Conservation (phyloP, 495 filamentous ascomycete species). For the Podospora anserina region DNA sequence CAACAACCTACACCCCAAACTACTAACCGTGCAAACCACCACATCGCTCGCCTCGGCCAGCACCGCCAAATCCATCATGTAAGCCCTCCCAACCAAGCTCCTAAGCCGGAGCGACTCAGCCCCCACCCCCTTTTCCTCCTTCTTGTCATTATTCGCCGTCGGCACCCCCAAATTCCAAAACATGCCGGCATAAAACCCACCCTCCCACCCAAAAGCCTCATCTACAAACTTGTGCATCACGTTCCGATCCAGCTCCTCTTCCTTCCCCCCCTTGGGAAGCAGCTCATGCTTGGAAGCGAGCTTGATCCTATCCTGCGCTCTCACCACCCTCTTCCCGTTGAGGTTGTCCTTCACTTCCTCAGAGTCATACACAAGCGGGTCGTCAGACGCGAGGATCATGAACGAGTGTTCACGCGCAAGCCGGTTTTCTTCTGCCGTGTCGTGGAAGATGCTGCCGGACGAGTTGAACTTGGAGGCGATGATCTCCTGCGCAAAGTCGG, state of each 20-base stretch:
- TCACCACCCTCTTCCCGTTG: slow-evolving; percentile 33
- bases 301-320: slow-evolving; percentile 63
- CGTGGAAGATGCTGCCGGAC: slow-evolving; percentile 26
- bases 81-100: slow-evolving; percentile 65
- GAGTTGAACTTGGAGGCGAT: slow-evolving; percentile 38
- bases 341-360: slow-evolving; percentile 36
- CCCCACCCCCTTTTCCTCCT: slow-evolving; percentile 32
- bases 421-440: slow-evolving; percentile 27
- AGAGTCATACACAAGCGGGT: slow-evolving; percentile 61
- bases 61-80: slow-evolving; percentile 67
- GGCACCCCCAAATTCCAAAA: slow-evolving; percentile 62
- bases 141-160: slow-evolving; percentile 7
- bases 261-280: slow-evolving; percentile 28
- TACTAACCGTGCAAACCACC: slow-evolving; percentile 64
- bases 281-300: slow-evolving; percentile 56
- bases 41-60: slow-evolving; percentile 57
- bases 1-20: slow-evolving; percentile 62
- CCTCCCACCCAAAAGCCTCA: slow-evolving; percentile 69
- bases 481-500: slow-evolving; percentile 44
- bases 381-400: slow-evolving; percentile 65
- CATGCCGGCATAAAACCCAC: slow-evolving; percentile 66
- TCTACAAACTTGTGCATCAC: slow-evolving; percentile 59
- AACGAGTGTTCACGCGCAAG: slow-evolving; percentile 40
- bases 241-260: slow-evolving; percentile 31
- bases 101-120: slow-evolving; percentile 55